Conservation (phyloP, 495 filamentous ascomycete species). For the Astrothelium subdiscretum region DNA sequence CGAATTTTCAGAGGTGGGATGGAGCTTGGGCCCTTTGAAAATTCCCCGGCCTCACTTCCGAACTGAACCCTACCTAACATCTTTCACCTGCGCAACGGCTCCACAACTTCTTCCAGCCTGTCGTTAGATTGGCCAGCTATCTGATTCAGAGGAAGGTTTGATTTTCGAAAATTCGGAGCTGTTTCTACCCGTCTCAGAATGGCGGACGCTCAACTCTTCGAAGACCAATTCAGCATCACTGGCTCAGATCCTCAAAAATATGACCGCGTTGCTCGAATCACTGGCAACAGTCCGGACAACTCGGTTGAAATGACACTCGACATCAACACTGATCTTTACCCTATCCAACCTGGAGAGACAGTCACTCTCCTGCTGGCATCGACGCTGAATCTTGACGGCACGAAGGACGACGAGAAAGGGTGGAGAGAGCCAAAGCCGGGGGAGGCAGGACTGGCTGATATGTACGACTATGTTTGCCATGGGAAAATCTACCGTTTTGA, state of each 20-base stretch:
- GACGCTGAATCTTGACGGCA: constrained; percentile 76
- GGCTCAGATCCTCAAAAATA: constrained; percentile 72
- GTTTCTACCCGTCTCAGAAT: neutral
- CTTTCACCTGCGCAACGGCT: too few species aligned
- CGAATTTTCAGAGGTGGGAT: neutral
- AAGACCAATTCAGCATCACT: constrained; percentile 80
- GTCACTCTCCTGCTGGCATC: constrained; percentile 70
- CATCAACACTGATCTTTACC: constrained; percentile 89
- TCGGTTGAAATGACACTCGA: constrained; percentile 72
- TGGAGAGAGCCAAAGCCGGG: constrained; percentile 69
- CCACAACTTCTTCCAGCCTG: too few species aligned
- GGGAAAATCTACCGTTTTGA: constrained; percentile 97
- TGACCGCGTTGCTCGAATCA: constrained; percentile 81
- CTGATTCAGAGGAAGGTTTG: too few species aligned
- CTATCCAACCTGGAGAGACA: constrained; percentile 56
- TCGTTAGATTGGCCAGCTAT: too few species aligned
- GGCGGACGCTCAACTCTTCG: constrained; percentile 74
- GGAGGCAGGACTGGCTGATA: constrained; percentile 73
- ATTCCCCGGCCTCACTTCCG: neutral
- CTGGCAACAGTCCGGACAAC: constrained; percentile 55
- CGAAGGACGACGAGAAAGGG: constrained; percentile 49
- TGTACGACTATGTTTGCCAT: constrained; percentile 94
- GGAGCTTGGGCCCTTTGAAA: neutral
- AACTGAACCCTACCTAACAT: neutral
- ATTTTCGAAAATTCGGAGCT: too few species aligned